Percentiles rank a stretch among this genome's conserved stretches.
These are phyloP conservation scores for Daedalea quercina DNA, from an alignment of 768 basidiomycete species.

Conservation along the genomic window DNA sequence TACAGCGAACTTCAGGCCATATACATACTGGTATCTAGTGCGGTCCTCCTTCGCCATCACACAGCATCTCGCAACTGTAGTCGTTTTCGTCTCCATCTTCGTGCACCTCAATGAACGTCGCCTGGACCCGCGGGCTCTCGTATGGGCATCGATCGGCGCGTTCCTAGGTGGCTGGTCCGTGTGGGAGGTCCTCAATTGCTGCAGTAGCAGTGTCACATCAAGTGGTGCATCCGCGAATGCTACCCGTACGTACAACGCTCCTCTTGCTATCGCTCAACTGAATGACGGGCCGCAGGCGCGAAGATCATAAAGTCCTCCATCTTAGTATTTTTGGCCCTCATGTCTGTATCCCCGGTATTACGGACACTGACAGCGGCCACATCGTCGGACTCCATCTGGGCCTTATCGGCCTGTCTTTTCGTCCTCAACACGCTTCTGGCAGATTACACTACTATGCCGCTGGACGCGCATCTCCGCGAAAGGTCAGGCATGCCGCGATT, in stretches of 20 bases:
- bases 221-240: conserved; percentile 16
- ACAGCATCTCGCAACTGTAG: conserved; percentile 77
- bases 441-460: conserved; percentile 60
- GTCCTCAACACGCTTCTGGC: conserved; percentile 75
- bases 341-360: conserved; percentile 87
- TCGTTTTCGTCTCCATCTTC: conserved; percentile 79
- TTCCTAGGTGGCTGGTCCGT: conserved; percentile 54
- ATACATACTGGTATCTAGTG: conserved; percentile 71
- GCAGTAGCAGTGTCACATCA: conserved; percentile 12
- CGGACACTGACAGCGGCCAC: conserved; percentile 91
- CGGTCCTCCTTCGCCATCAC: conserved; percentile 68
- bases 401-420: conserved; percentile 81
- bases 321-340: conserved; percentile 80
- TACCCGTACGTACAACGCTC: conserved; percentile 24
- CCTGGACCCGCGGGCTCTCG: conserved; percentile 63
- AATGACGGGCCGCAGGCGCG: conserved; percentile 38
- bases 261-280: background rate
- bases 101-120: conserved; percentile 55
- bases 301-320: conserved; percentile 76
- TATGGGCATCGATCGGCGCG: conserved; percentile 54
- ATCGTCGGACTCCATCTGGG: conserved; percentile 96
- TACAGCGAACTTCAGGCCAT: conserved; percentile 73
- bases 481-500: conserved; percentile 34
- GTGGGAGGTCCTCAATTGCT: conserved; percentile 52
- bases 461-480: conserved; percentile 43